Percentiles rank a stretch among this genome's conserved stretches.
These are phyloP conservation scores for Ogataea pignaliae DNA, from an alignment of 805 yeast species.

Conservation along the genomic window DNA sequence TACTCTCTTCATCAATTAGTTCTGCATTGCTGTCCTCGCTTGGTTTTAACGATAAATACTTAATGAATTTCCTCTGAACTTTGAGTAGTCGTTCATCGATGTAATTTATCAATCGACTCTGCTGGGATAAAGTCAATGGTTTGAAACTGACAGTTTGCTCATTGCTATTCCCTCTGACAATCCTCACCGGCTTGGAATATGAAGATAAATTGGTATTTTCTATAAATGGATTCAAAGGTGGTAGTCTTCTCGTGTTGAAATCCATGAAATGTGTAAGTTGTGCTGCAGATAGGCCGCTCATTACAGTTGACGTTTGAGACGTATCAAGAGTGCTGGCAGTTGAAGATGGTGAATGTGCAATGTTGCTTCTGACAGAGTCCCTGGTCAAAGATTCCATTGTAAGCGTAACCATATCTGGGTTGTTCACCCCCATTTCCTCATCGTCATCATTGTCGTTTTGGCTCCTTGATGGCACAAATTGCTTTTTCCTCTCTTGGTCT, in stretches of 20 bases:
- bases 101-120: conserved; percentile 49
- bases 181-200: not conserved
- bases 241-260: conserved; percentile 5
- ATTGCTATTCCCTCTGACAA: not conserved
- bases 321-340: not conserved
- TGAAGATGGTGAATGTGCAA: not conserved
- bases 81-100: conserved; percentile 50
- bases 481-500: no score
- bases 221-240: conserved; percentile 29
- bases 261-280: conserved; percentile 15
- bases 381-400: conserved; percentile 19
- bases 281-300: conserved; percentile 4
- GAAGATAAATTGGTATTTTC: conserved; percentile 13
- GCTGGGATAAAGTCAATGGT: conserved; percentile 44
- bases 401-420: conserved; percentile 14
- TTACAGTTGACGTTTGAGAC: conserved; percentile 1
- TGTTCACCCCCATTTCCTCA: no score
- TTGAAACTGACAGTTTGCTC: conserved; percentile 8
- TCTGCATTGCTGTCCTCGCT: conserved; percentile 19
- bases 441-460: no score
- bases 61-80: conserved; percentile 51
- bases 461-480: no score
- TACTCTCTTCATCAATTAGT: not conserved
- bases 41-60: conserved; percentile 28
- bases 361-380: conserved; percentile 1